Evolutionary conservation across 1,284 basidiomycete genomes (phyloP), one percentile per base, ranked within the genome.

Genomic region (Veloboletus limbatus): DNA sequence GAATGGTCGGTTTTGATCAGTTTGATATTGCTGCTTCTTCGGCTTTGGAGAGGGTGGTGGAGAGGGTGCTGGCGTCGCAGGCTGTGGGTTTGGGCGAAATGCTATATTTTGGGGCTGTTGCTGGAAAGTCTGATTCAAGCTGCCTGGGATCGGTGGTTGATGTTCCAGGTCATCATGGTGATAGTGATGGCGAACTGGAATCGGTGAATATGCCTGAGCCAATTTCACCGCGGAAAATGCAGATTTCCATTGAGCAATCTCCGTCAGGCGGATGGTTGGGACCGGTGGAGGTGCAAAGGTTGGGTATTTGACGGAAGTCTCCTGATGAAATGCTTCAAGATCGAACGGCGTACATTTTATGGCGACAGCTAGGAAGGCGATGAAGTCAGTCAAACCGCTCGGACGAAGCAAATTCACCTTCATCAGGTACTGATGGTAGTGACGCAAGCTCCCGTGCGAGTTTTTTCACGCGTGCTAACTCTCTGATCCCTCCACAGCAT

Each of bases 11-110:
- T 74, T 85, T 63, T 97, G 97, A 65, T 99, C 97, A 0, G 97
- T 99, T 67, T 99, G 97, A 68, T 94, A 99, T 63, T 97, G 95
- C 63, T 96, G 93, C 67, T 98, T 98, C 74, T 98, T 98, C 8
- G 91, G 92, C 62, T 96, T 97, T 14, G 84, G 85, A 18, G 86
- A 85, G 0, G 88, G 88, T 2, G 92, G 88, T 0, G 95, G 95
- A 0, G 92, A 83, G 3, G 95, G 94, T 20, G 91, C 92, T 2
- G 92, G 94, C 3, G 91, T 95, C 11, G 81, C 79, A 5, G 88
- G 79, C 59, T 90, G 86, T 16, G 77, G 78, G 27, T 75, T 72
- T 17, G 69, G 66, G 25, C 81, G 75, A 57, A 77, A 81, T 18
- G 68, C 69, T 1, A 69, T 67, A 49, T 65, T 71, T 20, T 71